A percentile compares a stretch with the other conserved stretches of the same genome.
These are phyloP conservation scores for Tillandsia fasciculata DNA, from an alignment of 176 grass and related monocot genomes.

Conservation along the genomic window DNA sequence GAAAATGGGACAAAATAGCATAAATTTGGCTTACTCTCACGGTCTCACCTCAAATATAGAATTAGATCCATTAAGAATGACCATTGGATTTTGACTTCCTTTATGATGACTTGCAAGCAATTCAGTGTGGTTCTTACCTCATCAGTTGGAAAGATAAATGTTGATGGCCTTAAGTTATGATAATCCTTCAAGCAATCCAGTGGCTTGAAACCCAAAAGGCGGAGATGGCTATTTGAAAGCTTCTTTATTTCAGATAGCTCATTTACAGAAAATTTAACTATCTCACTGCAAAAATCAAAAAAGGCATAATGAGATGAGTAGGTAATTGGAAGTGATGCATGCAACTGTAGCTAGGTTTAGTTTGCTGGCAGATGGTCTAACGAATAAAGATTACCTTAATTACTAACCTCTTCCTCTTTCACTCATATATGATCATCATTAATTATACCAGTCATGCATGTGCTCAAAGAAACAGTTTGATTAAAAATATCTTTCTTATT, in stretches of 20 bases:
- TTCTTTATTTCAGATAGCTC: constrained; percentile 83
- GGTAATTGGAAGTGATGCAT: no score
- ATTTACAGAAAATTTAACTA: constrained; percentile 59
- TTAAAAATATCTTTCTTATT: no score
- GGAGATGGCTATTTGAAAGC: constrained; percentile 69
- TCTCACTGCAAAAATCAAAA: constrained; percentile 42
- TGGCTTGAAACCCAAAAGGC: constrained; percentile 85
- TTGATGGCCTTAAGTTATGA: constrained; percentile 83
- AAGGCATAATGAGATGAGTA: no score
- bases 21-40: no score
- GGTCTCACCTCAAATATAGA: not conserved
- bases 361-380: no score
- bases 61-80: not conserved
- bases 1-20: no score
- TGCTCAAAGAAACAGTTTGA: no score
- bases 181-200: constrained; percentile 93
- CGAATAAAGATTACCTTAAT: no score
- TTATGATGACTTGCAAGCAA: not conserved
- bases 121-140: constrained; percentile 35
- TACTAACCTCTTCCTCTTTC: no score
- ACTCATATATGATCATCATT: no score
- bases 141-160: constrained; percentile 87
- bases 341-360: no score
- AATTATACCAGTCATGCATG: no score
- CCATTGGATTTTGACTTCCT: not conserved